Conservation (phyloP, 1,284 basidiomycete species). For the Coniferiporia weirii region DNA sequence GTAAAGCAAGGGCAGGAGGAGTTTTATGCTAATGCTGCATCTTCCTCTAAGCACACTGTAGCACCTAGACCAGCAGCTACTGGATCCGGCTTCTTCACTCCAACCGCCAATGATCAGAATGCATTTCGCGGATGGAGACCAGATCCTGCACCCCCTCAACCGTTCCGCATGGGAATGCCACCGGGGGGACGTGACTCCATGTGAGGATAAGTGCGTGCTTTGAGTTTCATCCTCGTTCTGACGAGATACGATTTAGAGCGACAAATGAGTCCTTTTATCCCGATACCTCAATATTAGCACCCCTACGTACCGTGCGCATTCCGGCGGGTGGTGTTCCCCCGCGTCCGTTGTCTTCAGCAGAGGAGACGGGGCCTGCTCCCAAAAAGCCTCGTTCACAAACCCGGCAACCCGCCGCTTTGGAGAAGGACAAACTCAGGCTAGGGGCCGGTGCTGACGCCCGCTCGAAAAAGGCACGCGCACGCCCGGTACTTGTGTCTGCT, state of each 20-base stretch:
- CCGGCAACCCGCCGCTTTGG: slow-evolving; percentile 46
- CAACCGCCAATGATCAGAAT: slow-evolving; percentile 52
- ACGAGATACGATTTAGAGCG: slow-evolving; percentile 33
- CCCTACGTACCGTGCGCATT: slow-evolving; percentile 36
- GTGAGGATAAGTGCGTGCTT: slow-evolving; percentile 32
- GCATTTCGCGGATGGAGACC: slow-evolving; percentile 51
- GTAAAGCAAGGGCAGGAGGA: slow-evolving; percentile 49
- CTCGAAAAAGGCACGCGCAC: slow-evolving; percentile 79
- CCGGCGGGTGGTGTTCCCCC: slow-evolving; percentile 43
- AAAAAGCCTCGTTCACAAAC: slow-evolving; percentile 66
- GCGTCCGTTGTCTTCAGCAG: slow-evolving; percentile 71
- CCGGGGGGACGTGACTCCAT: slow-evolving; percentile 53
- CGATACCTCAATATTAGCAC: slow-evolving; percentile 56
- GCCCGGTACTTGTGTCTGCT: slow-evolving; percentile 72
- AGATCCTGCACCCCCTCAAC: slow-evolving; percentile 41
- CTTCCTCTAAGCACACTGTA: slow-evolving; percentile 32
- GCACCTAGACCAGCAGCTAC: slow-evolving; percentile 43
- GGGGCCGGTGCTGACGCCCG: slow-evolving; percentile 52
- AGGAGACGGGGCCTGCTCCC: slow-evolving; percentile 69
- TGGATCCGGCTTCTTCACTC: slow-evolving; percentile 74
- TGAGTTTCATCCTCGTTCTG: not conserved
- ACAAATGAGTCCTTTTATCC: slow-evolving; percentile 58
- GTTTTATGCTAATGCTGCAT: slow-evolving; percentile 22
- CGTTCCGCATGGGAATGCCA: slow-evolving; percentile 52
- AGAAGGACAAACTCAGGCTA: slow-evolving; percentile 37